Conservation (phyloP, 2,329 filamentous ascomycete genomes). For the Venturia effusa region DNA sequence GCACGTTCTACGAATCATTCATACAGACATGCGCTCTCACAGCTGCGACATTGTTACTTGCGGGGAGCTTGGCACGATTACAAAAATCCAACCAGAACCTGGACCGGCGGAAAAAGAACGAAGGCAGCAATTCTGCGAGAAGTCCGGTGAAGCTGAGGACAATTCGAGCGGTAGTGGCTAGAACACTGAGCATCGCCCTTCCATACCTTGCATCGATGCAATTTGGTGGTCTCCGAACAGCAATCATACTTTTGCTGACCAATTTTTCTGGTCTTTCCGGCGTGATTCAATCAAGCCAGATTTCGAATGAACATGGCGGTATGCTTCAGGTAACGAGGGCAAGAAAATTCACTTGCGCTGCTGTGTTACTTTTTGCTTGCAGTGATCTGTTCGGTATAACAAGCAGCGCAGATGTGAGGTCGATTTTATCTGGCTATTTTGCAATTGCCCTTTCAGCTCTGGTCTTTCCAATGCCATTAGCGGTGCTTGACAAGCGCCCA, state of each 20-base stretch:
- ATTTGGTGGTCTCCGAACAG: conserved; percentile 43
- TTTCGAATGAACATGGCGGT: background rate
- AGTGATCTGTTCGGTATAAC: background rate
- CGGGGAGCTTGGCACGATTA: conserved; percentile 30
- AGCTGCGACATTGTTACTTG: conserved; percentile 34
- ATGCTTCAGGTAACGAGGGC: background rate
- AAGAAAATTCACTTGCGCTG: background rate
- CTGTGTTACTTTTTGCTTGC: background rate
- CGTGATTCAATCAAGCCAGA: background rate
- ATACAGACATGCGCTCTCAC: conserved; percentile 35
- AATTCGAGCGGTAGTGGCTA: background rate
- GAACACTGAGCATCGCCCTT: conserved; percentile 33
- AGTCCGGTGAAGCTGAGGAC: conserved; percentile 8
- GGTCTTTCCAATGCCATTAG: conserved; percentile 5
- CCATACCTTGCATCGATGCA: conserved; percentile 47
- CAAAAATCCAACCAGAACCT: conserved; percentile 18
- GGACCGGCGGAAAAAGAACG: conserved; percentile 8
- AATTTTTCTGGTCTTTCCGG: conserved; percentile 32
- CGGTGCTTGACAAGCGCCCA: background rate
- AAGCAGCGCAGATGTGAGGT: background rate
- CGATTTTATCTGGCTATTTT: conserved; percentile 4
- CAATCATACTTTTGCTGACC: conserved; percentile 38
- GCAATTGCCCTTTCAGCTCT: conserved; percentile 7
- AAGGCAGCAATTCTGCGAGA: conserved; percentile 14
- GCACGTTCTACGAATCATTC: conserved; percentile 20